These are phyloP conservation scores for Mycogone perniciosa DNA, from an alignment of 2,329 filamentous ascomycete species.

Conservation along the genomic window DNA sequence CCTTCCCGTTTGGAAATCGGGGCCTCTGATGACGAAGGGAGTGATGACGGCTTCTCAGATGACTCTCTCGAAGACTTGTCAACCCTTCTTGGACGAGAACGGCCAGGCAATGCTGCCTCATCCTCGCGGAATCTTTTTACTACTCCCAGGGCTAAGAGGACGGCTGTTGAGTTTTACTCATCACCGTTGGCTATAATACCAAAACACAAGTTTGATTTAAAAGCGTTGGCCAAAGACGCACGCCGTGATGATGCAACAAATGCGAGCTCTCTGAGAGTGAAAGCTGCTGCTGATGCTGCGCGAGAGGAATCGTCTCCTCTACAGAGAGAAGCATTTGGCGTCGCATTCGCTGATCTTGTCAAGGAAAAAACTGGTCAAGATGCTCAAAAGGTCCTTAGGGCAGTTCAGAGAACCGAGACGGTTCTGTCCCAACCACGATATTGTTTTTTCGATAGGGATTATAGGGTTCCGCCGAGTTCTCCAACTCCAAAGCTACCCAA, in stretches of 20 bases:
- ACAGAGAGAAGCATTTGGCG: slow-evolving; percentile 8
- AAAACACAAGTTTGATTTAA: slow-evolving; percentile 59
- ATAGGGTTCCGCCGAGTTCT: slow-evolving; percentile 20
- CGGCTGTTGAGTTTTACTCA: slow-evolving; percentile 31
- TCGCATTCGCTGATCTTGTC: slow-evolving; percentile 25
- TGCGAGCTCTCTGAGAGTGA: slow-evolving; percentile 44
- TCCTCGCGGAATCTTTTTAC: slow-evolving; percentile 22
- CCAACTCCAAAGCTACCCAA: slow-evolving; percentile 25
- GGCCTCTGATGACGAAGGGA: slow-evolving; percentile 67
- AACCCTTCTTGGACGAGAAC: slow-evolving; percentile 24
- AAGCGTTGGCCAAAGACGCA: slow-evolving; percentile 54
- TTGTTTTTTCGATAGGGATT: slow-evolving; percentile 44
- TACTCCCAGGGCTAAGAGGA: slow-evolving; percentile 44
- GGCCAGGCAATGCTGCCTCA: slow-evolving; percentile 17
- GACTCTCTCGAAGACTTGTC: slow-evolving; percentile 51
- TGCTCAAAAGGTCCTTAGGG: slow-evolving; percentile 39
- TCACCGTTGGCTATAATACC: slow-evolving; percentile 46
- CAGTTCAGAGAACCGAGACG: slow-evolving; percentile 45
- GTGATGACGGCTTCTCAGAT: slow-evolving; percentile 47
- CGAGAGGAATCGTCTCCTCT: slow-evolving; percentile 6
- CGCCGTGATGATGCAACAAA: slow-evolving; percentile 53
- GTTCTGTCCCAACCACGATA: slow-evolving; percentile 32
- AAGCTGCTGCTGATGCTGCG: slow-evolving; percentile 26
- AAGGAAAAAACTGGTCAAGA: slow-evolving; percentile 36
- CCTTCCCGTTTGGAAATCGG: slow-evolving; percentile 42